Evolutionary conservation across 139 green algal genomes (phyloP).

Genomic region (Cymbomonas tetramitiformis): DNA sequence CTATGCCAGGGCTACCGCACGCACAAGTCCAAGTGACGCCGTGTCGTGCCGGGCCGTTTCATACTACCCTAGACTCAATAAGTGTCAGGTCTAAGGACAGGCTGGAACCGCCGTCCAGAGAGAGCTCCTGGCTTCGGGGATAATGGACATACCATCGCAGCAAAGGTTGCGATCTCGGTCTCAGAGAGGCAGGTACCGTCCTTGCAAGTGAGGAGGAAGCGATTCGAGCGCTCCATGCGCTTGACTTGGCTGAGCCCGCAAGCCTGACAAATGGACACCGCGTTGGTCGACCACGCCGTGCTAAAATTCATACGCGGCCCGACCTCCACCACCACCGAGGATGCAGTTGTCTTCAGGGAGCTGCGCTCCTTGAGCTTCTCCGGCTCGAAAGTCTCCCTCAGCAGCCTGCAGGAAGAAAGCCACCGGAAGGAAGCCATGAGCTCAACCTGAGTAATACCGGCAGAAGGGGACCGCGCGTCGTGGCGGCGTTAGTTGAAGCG

Average conservation of each 20-base stretch:
- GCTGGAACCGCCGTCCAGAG: no score
- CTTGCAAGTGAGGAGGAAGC: conserved; percentile 43
- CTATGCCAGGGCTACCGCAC: no score
- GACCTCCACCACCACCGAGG: conserved; percentile 50
- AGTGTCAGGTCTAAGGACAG: background rate
- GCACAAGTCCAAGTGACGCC: no score
- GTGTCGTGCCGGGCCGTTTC: no score
- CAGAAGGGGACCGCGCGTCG: no score
- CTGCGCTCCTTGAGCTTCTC: conserved; percentile 51
- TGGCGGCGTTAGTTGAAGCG: no score
- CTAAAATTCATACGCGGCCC: conserved; percentile 84
- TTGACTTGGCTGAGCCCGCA: conserved; percentile 64
- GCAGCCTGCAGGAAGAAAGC: no score
- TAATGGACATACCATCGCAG: conserved; percentile 28
- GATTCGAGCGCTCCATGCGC: conserved; percentile 60
- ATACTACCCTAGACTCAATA: no score
- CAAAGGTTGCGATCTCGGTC: conserved; percentile 21
- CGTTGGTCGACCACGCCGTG: conserved; percentile 91
- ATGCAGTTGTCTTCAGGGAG: conserved; percentile 13
- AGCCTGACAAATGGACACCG: conserved; percentile 80
- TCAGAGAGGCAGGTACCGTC: conserved; percentile 30
- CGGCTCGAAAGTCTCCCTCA: conserved; percentile 90
- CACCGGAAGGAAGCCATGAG: no score
- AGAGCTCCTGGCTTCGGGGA: no score
- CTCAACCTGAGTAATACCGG: conserved; percentile 23